Conservation (phyloP, 352 stramenopile genomes). For the Elongisporangium senticosum region DNA sequence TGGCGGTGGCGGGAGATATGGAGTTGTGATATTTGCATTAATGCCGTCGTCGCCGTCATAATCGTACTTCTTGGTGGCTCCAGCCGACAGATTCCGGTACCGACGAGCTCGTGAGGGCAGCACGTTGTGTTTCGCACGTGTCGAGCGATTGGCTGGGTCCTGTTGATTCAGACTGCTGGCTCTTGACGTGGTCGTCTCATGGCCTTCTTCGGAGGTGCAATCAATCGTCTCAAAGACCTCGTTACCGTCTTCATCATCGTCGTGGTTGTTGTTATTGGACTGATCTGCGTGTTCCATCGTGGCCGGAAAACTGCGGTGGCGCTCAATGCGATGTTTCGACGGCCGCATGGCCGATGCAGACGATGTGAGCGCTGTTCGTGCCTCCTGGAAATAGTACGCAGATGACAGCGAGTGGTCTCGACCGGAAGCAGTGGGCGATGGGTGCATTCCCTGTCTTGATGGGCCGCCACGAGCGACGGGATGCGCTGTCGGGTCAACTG, state of each 20-base stretch:
- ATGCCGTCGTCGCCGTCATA: neutral
- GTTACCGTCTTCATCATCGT: conserved; percentile 7
- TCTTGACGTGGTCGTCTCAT: neutral
- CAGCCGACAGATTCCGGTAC: conserved; percentile 21
- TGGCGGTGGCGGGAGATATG: neutral
- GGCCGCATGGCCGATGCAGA: conserved; percentile 42
- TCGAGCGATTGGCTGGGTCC: conserved; percentile 1
- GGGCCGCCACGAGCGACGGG: too few species aligned
- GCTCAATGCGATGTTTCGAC: conserved; percentile 22
- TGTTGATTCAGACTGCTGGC: conserved; percentile 1
- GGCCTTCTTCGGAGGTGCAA: neutral
- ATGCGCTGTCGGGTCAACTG: neutral
- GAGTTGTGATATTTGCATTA: neutral
- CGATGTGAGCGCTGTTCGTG: conserved; percentile 22
- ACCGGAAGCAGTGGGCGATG: neutral
- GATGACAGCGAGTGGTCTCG: neutral
- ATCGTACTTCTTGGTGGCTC: conserved; percentile 14
- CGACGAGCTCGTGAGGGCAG: conserved; percentile 22
- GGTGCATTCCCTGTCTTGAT: neutral
- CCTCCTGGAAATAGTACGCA: neutral
- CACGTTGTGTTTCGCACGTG: neutral
- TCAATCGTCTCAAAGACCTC: neutral
- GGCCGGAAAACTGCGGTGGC: conserved; percentile 6
- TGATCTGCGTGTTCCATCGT: conserved; percentile 5
- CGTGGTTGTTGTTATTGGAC: conserved; percentile 6